Conservation (phyloP, 192 early-diverging fungal species). For the Coemansia sp. region DNA sequence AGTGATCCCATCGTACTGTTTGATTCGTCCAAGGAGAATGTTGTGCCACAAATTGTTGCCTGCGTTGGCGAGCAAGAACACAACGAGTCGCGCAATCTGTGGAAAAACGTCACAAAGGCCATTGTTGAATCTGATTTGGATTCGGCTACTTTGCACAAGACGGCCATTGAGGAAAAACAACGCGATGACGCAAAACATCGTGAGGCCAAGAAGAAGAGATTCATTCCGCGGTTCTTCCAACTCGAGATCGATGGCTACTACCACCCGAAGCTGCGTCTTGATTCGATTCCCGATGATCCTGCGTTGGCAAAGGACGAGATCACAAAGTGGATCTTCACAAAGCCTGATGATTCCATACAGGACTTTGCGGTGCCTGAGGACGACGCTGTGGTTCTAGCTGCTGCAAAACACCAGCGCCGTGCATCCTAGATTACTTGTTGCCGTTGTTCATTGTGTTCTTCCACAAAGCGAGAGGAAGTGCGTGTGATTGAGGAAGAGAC, state of each 20-base stretch:
- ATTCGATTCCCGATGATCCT: constrained; percentile 39
- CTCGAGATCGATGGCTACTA: constrained; percentile 48
- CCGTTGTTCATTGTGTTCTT: not conserved
- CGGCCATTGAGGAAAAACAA: constrained; percentile 71
- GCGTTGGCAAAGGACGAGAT: constrained; percentile 26
- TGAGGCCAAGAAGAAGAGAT: constrained; percentile 56
- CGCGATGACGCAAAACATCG: constrained; percentile 60
- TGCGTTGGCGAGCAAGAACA: constrained; percentile 70
- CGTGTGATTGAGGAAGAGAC: not conserved
- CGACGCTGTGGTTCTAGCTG: constrained; percentile 37
- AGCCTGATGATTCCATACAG: constrained; percentile 30
- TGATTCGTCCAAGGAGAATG: constrained; percentile 63
- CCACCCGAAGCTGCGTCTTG: constrained; percentile 39
- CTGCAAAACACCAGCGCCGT: constrained; percentile 6
- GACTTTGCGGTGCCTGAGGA: constrained; percentile 36
- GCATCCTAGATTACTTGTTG: not conserved
- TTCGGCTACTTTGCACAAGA: constrained; percentile 68
- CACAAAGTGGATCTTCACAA: constrained; percentile 44
- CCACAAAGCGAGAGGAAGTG: not conserved
- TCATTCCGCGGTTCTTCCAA: constrained; percentile 69
- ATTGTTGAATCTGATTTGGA: constrained; percentile 65
- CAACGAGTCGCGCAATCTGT: constrained; percentile 81
- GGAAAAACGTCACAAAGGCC: constrained; percentile 74
- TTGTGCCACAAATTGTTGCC: constrained; percentile 69
- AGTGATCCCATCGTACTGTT: constrained; percentile 65